Base-by-base conservation (phyloP, 805 yeast genomes). In the Candida silvatica region DNA sequence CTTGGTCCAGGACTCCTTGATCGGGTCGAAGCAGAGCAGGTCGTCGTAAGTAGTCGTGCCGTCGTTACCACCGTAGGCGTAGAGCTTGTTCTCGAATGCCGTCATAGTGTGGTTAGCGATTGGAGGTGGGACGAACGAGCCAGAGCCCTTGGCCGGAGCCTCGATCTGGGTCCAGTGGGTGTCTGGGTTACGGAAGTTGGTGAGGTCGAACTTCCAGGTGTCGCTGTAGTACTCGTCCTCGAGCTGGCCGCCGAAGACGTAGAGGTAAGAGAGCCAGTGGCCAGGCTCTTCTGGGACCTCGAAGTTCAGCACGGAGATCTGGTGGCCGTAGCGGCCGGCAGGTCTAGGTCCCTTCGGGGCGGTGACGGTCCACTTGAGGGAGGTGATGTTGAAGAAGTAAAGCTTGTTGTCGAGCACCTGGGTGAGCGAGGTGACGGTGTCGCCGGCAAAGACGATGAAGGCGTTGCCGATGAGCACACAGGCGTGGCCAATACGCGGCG, bases 401-500 rank as follows among this genome's bases (percentile, higher is more conserved):
- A 92, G 64, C 52, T 83, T 85, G 59, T 90, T 88, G 59, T 92
- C 99, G 44, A 94, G 78, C 37, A 74, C 76, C 5, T 86, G 86
- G 34, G 69, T 68, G 32, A 71, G 71, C 51, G 81, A 86, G 24
- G 87, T 80, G 27, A 78, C 82, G 2, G 97, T 92, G 54, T 92
- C 98, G 49, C 99, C 99, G 24, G 97, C 98, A 59, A 85, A 90
- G 11, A 92, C 75, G 30, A 92, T 87, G 50, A 80, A 92, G 1
- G 97, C 97, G 52, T 88, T 90, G 11, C 97, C 98, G 41, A 94
- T 80, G 23, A 90, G 67, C 7, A 88, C 82, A 2, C 94, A 71
- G 5, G 95, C 85, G 59, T 92, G 99, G 3, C 97, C 97, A 5
- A 90, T 96, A 48, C 98, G 77, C 23, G 97, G 96, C 15, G 95